Evolutionary conservation across 805 yeast species (phyloP), one percentile per base, ranked within the genome.

Genomic region (Cyberlindnera japonica): DNA sequence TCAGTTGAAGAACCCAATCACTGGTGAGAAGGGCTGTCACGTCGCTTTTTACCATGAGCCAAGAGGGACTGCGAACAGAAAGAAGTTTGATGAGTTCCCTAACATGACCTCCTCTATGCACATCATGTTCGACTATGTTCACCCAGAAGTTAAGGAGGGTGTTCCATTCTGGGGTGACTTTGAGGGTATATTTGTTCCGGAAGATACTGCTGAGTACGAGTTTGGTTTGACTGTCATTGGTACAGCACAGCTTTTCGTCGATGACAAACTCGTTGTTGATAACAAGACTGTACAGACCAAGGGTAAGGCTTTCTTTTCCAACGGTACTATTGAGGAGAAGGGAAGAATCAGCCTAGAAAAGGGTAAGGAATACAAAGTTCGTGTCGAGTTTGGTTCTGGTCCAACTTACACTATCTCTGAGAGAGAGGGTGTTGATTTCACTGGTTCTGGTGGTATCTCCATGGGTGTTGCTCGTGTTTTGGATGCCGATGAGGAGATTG

Each of bases 201-300:
- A 73, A 25, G 67, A 63, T 33, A 48, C 71, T 34, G 80, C 73
- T 9, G 64, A 57, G 13, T 78, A 72, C 51, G 69, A 68, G 40
- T 69, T 79, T 50, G 83, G 83, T 17, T 56, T 74, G 38, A 59
- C 74, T 12, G 71, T 70, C 25, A 51, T 64, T 36, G 85, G 85
- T 16, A 73, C 81, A 28, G 81, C 78, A 22, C 71, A 69, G 53
- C 44, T 80, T 17, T 80, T 65, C 48, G 55, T 79, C 37, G 71
- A 80, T 49, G 82, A 59, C 41, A 50, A 71, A 50, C 60, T 77
- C 41, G 62, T 80, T 23, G 72, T 77, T 37, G 83, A 79, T 56
- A 77, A 79, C 60, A 70, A 67, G 50, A 72, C 77, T 32, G 56
- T 66, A 20, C 84, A 80, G 61, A 59, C 48, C 3, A 54, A 50